Evolutionary conservation across 257 asterid genomes (phyloP), one percentile per base, ranked within the genome.

Genomic region (Solanum lycopersicoides): DNA sequence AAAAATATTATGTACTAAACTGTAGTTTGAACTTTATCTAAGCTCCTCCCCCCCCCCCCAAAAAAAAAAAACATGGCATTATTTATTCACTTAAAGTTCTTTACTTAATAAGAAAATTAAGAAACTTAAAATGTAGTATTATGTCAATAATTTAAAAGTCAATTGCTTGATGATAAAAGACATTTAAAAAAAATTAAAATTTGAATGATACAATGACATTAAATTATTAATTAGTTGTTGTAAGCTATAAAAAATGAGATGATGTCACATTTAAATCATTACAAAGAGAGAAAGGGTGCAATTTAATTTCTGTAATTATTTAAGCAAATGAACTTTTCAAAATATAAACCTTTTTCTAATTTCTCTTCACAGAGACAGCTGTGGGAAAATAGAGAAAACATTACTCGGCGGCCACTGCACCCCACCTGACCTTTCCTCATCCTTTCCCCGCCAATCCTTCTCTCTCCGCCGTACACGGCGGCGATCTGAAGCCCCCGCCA

Each of bases 401-500:
- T 12, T 82, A 32, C 85, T 82, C 85, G 85, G 71, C 69, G 39
- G 45, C 85, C 69, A 1, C 84, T 45, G 37, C 66, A 45, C 14
- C 84, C 65, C 7, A 25, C 84, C 84, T 79, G 41, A 44, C 65
- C 41, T 80, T 30, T 7, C 60, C 63, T 47, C 37, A 4, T 28
- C 83, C 39, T 45, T 12, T 9, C 84, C 63, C n/a, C 63, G 15
- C 37, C 37, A 25, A 65, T 65, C 77, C 56, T 32, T 37, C 87
- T 84, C 42, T 71, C 25, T 30, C 50, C 90, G 21, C 85, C 71
- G 65, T 25, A 50, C 71, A 28, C 85, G 71, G 68, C 32, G 85
- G 71, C 83, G 89, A 88, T 90, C 88, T 86, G 89, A 60, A 86
- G 86, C 91, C 86, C 85, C 82, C 90, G 44, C 86, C 89, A 83